Base-by-base conservation (phyloP, 192 early-diverging fungal genomes). In the Rhizophagus clarus region DNA sequence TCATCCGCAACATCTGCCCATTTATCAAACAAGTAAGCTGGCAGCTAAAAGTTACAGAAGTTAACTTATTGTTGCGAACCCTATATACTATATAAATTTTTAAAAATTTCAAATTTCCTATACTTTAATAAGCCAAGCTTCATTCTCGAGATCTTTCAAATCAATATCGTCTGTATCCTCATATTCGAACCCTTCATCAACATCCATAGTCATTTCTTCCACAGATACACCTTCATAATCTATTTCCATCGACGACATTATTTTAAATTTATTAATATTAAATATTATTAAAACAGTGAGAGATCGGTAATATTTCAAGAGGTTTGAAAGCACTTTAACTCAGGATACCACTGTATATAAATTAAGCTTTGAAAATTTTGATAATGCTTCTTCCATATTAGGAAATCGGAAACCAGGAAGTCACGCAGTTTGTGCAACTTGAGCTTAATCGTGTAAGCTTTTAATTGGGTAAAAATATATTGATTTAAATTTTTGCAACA, bases 101-200 rank as follows among this genome's bases (percentile, higher is more conserved):
- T 22, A 45, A 47, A 74, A 56, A 22, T 22, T 12, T 56, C 9
- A 74, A 56, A 22, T 22, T 12, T 56, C 9, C 0, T 74, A 68
- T 85, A 88, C 89, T 83, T 99, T 99, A 45, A 98, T 96, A 10
- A 98, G 90, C 97, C 97, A 98, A 22, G 95, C 92, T 82, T 96
- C 94, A 64, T 87, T 92, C 2, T 85, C 89, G 14, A 91, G 80
- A 34, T 91, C 87, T 24, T 89, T 83, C 79, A 94, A 82, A 70
- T 91, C 87, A n/a, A 95, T 81, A 47, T 91, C 89, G 22, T 94
- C 94, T 12, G 83, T 90, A 60, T 93, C 91, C 26, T 95, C 93
- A 62, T 92, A 56, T 56, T 56, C 49, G 5, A 56, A 56, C 11
- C 42, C 42, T 56, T 56, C 49, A 17, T 56, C 49, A 56, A 20